Base-by-base conservation (phyloP, 2,329 filamentous ascomycete genomes). In the Calonectria pseudoturangicola region DNA sequence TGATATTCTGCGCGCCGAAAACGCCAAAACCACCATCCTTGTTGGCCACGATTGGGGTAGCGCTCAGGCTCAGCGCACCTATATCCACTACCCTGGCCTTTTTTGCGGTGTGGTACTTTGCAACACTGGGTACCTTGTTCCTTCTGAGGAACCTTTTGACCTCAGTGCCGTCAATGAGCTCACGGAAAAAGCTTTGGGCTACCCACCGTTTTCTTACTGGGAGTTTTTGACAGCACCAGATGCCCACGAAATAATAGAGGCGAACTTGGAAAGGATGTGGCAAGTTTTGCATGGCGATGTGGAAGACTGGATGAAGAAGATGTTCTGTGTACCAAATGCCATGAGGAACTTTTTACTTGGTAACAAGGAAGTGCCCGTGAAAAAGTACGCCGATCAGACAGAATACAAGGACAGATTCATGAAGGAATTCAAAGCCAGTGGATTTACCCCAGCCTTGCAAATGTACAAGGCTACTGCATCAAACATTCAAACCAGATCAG, bases 1-100 rank as follows among this genome's bases (percentile, higher is more conserved):
- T 13, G 69, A 74, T n/a, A 66, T 74, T 13, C 54, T 74, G 9
- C 25, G 48, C 3, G 27, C 4, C 3, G 72, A 74, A 27, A 28
- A 39, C 2, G 39, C 33, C 16, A 18, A 64, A 28, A 33, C n/a
- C 9, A 27, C 56, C 2, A 33, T 74, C 15, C 64, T 72, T 9
- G 62, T 74, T 43, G 72, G 72, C 15, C 72, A 74, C 30, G 72
- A 74, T 30, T 74, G 72, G 72, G 72, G 72, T 8, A 72, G 69
- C 27, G 51, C 47, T 7, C 3, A 72, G 0, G 70, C 51, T 9
- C 66, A 74, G 16, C 69, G 72, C 1, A 65, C 47, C 2, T 74
- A 72, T 45, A 66, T 74, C 10, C 43, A 70, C 27, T 21, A 70
- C 13, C 69, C 51, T 5, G 39, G 70, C 18, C 47, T 64, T 2